Evolutionary conservation across 768 basidiomycete genomes (phyloP).

Genomic region (Pulveroboletus frians): DNA sequence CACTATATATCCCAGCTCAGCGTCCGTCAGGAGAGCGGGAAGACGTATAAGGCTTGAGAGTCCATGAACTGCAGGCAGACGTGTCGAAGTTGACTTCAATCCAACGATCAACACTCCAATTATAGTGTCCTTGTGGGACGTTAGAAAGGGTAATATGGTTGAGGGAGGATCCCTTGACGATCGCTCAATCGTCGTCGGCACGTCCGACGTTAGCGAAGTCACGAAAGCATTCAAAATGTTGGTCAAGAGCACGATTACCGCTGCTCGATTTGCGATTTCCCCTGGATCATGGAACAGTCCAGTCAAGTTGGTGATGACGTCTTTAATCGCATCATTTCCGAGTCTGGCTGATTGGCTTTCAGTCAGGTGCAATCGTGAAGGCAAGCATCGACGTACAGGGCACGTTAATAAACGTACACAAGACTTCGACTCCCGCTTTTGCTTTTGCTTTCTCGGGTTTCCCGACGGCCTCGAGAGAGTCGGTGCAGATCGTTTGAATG

Average conservation of each 20-base stretch:
- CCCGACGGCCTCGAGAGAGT: constrained; percentile 72
- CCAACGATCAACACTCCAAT: constrained; percentile 60
- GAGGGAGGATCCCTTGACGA: constrained; percentile 27
- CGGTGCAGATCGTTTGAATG: constrained; percentile 69
- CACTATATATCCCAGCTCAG: constrained; percentile 77
- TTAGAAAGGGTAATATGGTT: constrained; percentile 36
- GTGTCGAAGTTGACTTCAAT: constrained; percentile 45
- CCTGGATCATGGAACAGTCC: constrained; percentile 68
- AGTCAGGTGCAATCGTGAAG: constrained; percentile 1
- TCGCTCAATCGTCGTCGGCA: neutral
- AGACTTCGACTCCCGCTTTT: constrained; percentile 76
- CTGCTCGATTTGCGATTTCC: constrained; percentile 60
- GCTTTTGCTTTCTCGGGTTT: constrained; percentile 96
- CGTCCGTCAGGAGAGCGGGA: constrained; percentile 53
- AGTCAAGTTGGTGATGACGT: constrained; percentile 72
- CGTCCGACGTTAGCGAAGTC: neutral
- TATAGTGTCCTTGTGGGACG: constrained; percentile 70
- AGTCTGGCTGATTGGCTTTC: constrained; percentile 50
- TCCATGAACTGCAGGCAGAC: constrained; percentile 58
- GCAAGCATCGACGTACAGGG: constrained; percentile 53
- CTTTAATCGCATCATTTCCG: constrained; percentile 59
- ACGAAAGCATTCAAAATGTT: constrained; percentile 52
- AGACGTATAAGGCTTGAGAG: constrained; percentile 66
- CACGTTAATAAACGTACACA: constrained; percentile 72
- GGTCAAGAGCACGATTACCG: constrained; percentile 61